A percentile compares a stretch with the other conserved stretches of the same genome.
Evolutionary conservation across 306 rosid genomes (phyloP).

Genomic region (Cicer arietinum): DNA sequence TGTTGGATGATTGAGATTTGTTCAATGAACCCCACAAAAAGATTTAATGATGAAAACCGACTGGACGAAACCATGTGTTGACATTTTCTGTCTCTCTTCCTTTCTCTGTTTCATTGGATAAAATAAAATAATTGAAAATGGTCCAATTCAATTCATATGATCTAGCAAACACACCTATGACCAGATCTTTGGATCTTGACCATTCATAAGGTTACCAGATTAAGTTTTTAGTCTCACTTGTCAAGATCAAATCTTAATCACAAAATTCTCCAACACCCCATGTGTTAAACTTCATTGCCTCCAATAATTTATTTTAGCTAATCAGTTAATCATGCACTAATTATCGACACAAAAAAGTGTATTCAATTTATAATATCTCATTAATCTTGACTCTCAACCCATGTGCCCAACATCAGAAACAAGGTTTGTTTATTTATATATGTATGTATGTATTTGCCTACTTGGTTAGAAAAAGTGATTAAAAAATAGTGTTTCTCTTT

Average conservation of each 20-base stretch:
- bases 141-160: constrained; percentile 26
- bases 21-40: constrained; percentile 54
- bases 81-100: constrained; percentile 39
- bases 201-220: constrained; percentile 20
- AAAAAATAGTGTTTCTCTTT: not conserved
- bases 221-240: constrained; percentile 12
- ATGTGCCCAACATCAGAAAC: constrained; percentile 46
- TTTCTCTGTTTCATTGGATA: constrained; percentile 24
- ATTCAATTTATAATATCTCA: constrained; percentile 29
- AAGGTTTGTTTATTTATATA: constrained; percentile 1
- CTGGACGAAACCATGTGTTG: constrained; percentile 44
- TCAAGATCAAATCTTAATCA: constrained; percentile 45
- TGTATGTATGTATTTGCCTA: constrained; percentile 6
- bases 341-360: not conserved
- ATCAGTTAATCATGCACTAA: constrained; percentile 46
- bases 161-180: constrained; percentile 36
- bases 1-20: constrained; percentile 47
- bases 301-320: constrained; percentile 35
- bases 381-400: constrained; percentile 37
- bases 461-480: constrained; percentile 34
- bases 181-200: constrained; percentile 49
- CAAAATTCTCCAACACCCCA: constrained; percentile 58
- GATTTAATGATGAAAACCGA: constrained; percentile 41
- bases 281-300: constrained; percentile 43
- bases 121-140: constrained; percentile 37